These are phyloP conservation scores for Nannochloris sp. DNA, from an alignment of 139 green algal genomes.

Conservation along the genomic window DNA sequence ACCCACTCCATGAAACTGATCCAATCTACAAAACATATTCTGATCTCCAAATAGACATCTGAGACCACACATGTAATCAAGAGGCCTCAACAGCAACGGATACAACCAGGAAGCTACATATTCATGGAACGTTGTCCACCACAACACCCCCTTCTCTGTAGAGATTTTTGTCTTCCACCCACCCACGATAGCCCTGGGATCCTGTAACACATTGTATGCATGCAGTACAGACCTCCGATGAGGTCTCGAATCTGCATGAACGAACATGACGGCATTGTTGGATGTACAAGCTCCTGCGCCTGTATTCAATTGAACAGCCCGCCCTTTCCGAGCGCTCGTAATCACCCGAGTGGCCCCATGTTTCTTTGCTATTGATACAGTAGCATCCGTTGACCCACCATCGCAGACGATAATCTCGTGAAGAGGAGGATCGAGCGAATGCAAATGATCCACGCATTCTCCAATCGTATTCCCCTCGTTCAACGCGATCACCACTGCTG, in stretches of 20 bases:
- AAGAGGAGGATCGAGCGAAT: constrained; percentile 28
- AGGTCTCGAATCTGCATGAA: constrained; percentile 40
- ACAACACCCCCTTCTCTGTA: constrained; percentile 23
- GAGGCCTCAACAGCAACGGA: constrained; percentile 41
- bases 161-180: constrained; percentile 39
- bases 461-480: constrained; percentile 51
- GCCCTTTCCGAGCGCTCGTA: constrained; percentile 19
- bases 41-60: constrained; percentile 58
- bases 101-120: constrained; percentile 49
- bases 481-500: constrained; percentile 39
- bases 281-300: constrained; percentile 35
- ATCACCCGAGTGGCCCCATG: constrained; percentile 5
- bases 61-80: constrained; percentile 19
- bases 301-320: constrained; percentile 69
- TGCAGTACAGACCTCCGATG: constrained; percentile 24
- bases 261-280: constrained; percentile 33
- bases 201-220: constrained; percentile 18
- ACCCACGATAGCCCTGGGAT: constrained; percentile 31
- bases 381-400: constrained; percentile 56
- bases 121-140: constrained; percentile 47
- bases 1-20: constrained; percentile 40
- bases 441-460: constrained; percentile 18
- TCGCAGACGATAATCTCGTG: constrained; percentile 73
- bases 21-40: constrained; percentile 45
- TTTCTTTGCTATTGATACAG: constrained; percentile 20